Evolutionary conservation across 768 basidiomycete species (phyloP).

Genomic region (Russula earlei): DNA sequence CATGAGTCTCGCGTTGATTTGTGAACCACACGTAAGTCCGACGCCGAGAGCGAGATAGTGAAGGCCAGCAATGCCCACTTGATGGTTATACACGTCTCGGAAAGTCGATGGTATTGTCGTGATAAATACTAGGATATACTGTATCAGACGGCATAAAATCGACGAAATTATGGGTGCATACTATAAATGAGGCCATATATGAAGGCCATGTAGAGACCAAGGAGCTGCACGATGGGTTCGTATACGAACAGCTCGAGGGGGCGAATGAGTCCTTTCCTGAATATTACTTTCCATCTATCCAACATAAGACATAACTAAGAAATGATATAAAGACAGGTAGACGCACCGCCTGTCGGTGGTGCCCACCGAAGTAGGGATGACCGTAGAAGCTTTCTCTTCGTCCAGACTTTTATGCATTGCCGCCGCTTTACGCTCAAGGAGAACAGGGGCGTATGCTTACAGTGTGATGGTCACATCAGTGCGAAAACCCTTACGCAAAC

Average conservation of each 20-base stretch:
- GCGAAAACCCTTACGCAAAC: background rate
- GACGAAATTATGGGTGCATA: background rate
- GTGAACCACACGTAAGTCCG: constrained; percentile 44
- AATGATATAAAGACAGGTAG: background rate
- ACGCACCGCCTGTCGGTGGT: constrained; percentile 35
- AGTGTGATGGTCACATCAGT: background rate
- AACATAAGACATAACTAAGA: background rate
- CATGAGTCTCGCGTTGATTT: constrained; percentile 44
- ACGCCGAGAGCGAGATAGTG: constrained; percentile 65
- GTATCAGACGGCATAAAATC: background rate
- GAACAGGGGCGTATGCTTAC: constrained; percentile 25
- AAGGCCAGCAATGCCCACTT: constrained; percentile 50
- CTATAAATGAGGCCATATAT: constrained; percentile 37
- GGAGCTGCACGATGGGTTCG: constrained; percentile 60
- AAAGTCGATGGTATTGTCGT: constrained; percentile 58
- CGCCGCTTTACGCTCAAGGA: constrained; percentile 44
- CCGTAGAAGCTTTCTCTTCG: constrained; percentile 33
- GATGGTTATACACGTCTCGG: constrained; percentile 41
- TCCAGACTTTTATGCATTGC: constrained; percentile 37
- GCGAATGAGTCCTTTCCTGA: constrained; percentile 47
- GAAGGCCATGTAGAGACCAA: constrained; percentile 62
- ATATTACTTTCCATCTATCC: constrained; percentile 42
- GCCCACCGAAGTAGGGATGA: constrained; percentile 41
- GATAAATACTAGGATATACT: constrained; percentile 50
- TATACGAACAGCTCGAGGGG: constrained; percentile 53